Percentiles rank a stretch among this genome's conserved stretches.
Conservation (phyloP, 441 rosid species). For the Euphorbia schlechtendalii region DNA sequence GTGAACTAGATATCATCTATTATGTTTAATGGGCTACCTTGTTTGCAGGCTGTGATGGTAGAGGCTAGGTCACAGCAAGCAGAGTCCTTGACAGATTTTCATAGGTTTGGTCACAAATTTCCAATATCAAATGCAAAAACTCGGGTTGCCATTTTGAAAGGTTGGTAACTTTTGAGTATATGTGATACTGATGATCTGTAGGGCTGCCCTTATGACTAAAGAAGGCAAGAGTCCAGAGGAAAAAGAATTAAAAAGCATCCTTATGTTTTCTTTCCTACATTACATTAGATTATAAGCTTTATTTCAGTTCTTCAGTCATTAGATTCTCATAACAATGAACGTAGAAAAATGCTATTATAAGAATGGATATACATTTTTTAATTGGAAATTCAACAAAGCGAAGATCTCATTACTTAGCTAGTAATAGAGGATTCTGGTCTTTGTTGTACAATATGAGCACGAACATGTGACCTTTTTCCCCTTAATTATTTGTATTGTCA, state of each 20-base stretch:
- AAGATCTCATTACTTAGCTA: neutral
- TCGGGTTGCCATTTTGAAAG: slow-evolving; percentile 63
- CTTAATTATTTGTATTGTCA: neutral
- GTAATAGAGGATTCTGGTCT: neutral
- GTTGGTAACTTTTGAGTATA: slow-evolving; percentile 25
- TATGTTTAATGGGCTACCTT: slow-evolving; percentile 2
- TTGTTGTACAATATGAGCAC: slow-evolving; percentile 1
- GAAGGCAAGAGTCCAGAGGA: no score
- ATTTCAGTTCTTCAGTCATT: neutral
- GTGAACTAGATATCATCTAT: neutral
- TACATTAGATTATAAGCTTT: no score
- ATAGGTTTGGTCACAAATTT: slow-evolving; percentile 90
- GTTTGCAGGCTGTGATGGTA: slow-evolving; percentile 64
- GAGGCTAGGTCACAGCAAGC: slow-evolving; percentile 81
- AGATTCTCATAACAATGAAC: neutral
- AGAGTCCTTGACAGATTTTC: slow-evolving; percentile 86
- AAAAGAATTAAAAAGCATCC: neutral
- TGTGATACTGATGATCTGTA: neutral
- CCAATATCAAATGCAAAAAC: slow-evolving; percentile 92
- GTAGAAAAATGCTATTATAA: neutral
- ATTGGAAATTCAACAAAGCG: neutral
- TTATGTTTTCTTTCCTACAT: neutral
- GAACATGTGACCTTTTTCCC: neutral
- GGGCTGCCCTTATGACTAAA: neutral
- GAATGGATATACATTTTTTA: neutral